Evolutionary conservation across 805 yeast genomes (phyloP).

Genomic region (Jamesozyma rosinii): DNA sequence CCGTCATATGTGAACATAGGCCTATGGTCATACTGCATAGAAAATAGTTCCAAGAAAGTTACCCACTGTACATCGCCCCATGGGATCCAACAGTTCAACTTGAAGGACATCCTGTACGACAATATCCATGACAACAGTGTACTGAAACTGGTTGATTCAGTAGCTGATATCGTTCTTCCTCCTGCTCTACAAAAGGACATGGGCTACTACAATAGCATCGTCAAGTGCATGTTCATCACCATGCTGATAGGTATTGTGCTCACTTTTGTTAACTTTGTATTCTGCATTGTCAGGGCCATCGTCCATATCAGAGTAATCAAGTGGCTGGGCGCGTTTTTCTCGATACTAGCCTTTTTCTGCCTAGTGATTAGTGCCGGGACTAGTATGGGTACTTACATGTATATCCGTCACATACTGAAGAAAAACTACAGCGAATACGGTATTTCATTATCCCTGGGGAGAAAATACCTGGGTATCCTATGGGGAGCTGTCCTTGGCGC

Average conservation of each 20-base stretch:
- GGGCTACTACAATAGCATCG: slow-evolving; percentile 37
- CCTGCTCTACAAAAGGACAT: slow-evolving; percentile 40
- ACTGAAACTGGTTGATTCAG: slow-evolving; percentile 11
- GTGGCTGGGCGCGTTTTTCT: slow-evolving; percentile 39
- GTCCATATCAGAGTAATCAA: slow-evolving; percentile 38
- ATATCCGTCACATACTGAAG: slow-evolving; percentile 44
- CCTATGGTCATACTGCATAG: slow-evolving; percentile 57
- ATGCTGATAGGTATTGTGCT: slow-evolving; percentile 41
- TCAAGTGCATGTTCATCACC: slow-evolving; percentile 52
- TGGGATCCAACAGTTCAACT: slow-evolving; percentile 25
- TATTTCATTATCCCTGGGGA: slow-evolving; percentile 40
- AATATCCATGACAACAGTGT: slow-evolving; percentile 25
- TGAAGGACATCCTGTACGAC: slow-evolving; percentile 18
- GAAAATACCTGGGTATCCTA: slow-evolving; percentile 46
- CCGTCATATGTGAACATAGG: slow-evolving; percentile 44
- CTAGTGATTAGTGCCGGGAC: slow-evolving; percentile 42
- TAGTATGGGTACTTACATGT: slow-evolving; percentile 52
- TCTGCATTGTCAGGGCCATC: slow-evolving; percentile 28
- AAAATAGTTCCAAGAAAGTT: slow-evolving; percentile 21
- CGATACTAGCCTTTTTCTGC: slow-evolving; percentile 34
- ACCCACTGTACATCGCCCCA: slow-evolving; percentile 23
- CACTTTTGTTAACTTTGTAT: slow-evolving; percentile 35
- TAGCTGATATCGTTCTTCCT: slow-evolving; percentile 42
- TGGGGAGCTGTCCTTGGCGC: slow-evolving; percentile 56
- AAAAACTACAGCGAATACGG: slow-evolving; percentile 42